Conservation (phyloP, 1,284 basidiomycete species). For the Ganoderma leucocontextum region DNA sequence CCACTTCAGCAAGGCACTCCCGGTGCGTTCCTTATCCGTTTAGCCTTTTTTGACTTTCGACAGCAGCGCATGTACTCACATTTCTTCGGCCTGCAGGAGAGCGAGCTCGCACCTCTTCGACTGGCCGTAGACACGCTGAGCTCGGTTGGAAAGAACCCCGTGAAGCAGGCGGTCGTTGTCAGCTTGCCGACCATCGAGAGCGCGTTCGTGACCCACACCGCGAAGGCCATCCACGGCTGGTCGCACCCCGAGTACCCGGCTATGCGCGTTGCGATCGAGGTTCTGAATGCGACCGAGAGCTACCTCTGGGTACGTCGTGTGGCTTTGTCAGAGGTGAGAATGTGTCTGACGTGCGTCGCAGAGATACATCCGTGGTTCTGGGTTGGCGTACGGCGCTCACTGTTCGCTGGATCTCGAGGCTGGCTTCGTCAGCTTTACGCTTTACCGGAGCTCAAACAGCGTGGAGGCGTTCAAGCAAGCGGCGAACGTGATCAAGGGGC, state of each 20-base stretch:
- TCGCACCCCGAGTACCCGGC: constrained; percentile 88
- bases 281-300: constrained; percentile 94
- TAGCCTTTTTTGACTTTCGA: constrained; percentile 13
- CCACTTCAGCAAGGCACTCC: constrained; percentile 68
- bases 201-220: constrained; percentile 84
- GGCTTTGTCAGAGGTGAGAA: not conserved
- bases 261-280: constrained; percentile 84
- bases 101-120: constrained; percentile 72
- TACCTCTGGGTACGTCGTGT: constrained; percentile 83
- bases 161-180: constrained; percentile 84
- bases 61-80: not conserved
- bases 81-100: constrained; percentile 44
- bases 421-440: constrained; percentile 82
- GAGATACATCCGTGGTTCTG: constrained; percentile 90
- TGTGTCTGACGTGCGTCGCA: constrained; percentile 21
- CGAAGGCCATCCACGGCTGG: constrained; percentile 84
- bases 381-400: constrained; percentile 93
- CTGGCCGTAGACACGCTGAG: constrained; percentile 79
- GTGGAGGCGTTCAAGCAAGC: constrained; percentile 88
- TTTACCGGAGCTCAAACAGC: constrained; percentile 92
- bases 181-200: constrained; percentile 95
- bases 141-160: constrained; percentile 76
- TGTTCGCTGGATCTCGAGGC: constrained; percentile 84
- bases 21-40: constrained; percentile 53
- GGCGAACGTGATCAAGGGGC: constrained; percentile 74